Evolutionary conservation across 306 rosid genomes (phyloP).

Genomic region (Vigna nakashimae): DNA sequence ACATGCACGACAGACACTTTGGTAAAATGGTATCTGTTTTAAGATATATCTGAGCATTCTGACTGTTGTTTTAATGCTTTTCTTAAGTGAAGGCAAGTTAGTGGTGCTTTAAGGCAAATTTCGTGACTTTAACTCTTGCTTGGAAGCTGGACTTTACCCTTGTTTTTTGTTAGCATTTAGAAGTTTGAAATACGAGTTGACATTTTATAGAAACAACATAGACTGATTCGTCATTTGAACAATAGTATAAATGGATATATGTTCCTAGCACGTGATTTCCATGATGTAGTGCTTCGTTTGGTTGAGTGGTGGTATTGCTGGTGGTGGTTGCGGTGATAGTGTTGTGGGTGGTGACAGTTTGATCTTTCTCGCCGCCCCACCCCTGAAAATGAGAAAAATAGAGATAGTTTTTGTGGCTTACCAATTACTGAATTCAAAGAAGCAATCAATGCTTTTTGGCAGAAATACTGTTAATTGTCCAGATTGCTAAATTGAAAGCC

Average conservation of each 20-base stretch:
- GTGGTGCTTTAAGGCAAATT: slow-evolving; percentile 18
- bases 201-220: slow-evolving; percentile 3
- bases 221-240: neutral
- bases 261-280: neutral
- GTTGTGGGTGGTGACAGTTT: neutral
- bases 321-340: too few relatives aligned
- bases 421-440: too few relatives aligned
- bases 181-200: slow-evolving; percentile 7
- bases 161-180: slow-evolving; percentile 8
- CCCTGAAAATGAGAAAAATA: too few relatives aligned
- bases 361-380: too few relatives aligned
- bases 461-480: too few relatives aligned
- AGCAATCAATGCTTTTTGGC: too few relatives aligned
- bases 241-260: neutral
- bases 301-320: too few relatives aligned
- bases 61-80: slow-evolving; percentile 25
- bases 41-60: slow-evolving; percentile 1
- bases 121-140: slow-evolving; percentile 37
- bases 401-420: too few relatives aligned
- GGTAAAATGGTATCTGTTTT: slow-evolving; percentile 67
- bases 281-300: too few relatives aligned
- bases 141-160: neutral
- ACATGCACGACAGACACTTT: slow-evolving; percentile 54
- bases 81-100: slow-evolving; percentile 1
- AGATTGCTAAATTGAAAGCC: too few relatives aligned